Percentiles rank a stretch among this genome's conserved stretches.
Conservation (phyloP, 2,329 filamentous ascomycete genomes). For the Leptosphaerulina australis region DNA sequence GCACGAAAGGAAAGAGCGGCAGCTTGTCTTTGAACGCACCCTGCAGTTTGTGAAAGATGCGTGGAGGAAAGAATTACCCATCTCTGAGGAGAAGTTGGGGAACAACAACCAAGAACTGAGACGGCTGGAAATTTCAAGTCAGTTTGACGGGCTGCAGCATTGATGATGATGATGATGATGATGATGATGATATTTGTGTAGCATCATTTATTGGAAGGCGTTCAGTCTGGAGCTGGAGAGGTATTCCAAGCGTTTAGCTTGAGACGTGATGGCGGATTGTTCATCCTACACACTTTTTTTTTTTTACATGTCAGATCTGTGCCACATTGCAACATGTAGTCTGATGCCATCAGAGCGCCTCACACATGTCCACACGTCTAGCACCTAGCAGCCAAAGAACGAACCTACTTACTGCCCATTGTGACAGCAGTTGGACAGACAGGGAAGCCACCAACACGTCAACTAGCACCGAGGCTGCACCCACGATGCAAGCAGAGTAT, state of each 20-base stretch:
- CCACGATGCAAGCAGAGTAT: too few species aligned
- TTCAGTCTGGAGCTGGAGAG: too few species aligned
- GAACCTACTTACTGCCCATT: too few species aligned
- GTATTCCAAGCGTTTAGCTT: neutral
- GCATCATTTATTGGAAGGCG: neutral
- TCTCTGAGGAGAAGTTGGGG: slow-evolving; percentile 17
- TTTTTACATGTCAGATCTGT: too few species aligned
- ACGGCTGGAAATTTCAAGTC: slow-evolving; percentile 28
- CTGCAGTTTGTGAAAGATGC: slow-evolving; percentile 48
- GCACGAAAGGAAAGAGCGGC: slow-evolving; percentile 46
- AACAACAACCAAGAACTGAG: slow-evolving; percentile 25
- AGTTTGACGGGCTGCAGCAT: slow-evolving; percentile 9
- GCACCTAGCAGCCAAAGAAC: too few species aligned
- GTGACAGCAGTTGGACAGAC: too few species aligned
- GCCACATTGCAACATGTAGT: too few species aligned
- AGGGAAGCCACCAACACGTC: too few species aligned
- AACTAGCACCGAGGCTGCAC: too few species aligned
- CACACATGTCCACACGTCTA: neutral
- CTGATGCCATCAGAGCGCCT: neutral
- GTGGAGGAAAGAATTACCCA: slow-evolving; percentile 39
- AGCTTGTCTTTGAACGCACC: slow-evolving; percentile 45
- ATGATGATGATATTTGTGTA: neutral
- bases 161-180: neutral
- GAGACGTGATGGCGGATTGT: neutral
- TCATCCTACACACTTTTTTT: neutral